Evolutionary conservation across 176 grass and related monocot species (phyloP), one percentile per base, ranked within the genome.

Genomic region (Triticum turgidum): DNA sequence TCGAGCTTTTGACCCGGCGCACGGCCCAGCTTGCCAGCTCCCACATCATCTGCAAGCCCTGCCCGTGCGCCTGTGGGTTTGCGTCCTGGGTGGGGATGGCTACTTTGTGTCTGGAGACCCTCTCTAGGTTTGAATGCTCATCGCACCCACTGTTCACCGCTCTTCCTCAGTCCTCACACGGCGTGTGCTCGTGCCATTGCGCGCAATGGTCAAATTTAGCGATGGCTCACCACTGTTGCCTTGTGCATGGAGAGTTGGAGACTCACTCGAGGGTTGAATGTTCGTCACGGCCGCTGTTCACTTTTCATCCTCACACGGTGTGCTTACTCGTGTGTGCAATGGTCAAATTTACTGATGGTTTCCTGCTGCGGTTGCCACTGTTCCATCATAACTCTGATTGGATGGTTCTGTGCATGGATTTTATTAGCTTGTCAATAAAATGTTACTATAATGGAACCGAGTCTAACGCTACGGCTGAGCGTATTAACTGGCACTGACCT

Each of bases 1-100:
- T 17, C 32, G 13, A 83, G 35, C 41, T 83, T 80, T 80, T 80
- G 81, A 87, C 76, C 81, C 80, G 59, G 27, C 85, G 33, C 83
- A 69, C 17, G 76, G 22, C 51, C 51, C 51, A 18, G 47, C 47
- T 18, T 10, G 51, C 29, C 88, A n/a, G 69, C 13, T 69, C 35
- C 34, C 65, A 4, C 65, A 12, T 29, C 49, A 51, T 51, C 49
- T 17, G 69, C 69, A 14, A 47, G 61, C 61, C 61, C 66, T 72
- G 78, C 65, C 30, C 56, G 56, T 86, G 84, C 84, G 73, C 56
- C 80, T 65, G 52, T 56, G 17, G 49, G 20, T 73, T 69, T 76
- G 76, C 75, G 77, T 27, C 44, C 44, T 47, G 44, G 44, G 44
- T 51, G 59, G 78, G 39, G 44, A 52, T 22, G 70, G 20, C 77